Conservation (phyloP, 768 basidiomycete species). For the Pleurotus tuoliensis region DNA sequence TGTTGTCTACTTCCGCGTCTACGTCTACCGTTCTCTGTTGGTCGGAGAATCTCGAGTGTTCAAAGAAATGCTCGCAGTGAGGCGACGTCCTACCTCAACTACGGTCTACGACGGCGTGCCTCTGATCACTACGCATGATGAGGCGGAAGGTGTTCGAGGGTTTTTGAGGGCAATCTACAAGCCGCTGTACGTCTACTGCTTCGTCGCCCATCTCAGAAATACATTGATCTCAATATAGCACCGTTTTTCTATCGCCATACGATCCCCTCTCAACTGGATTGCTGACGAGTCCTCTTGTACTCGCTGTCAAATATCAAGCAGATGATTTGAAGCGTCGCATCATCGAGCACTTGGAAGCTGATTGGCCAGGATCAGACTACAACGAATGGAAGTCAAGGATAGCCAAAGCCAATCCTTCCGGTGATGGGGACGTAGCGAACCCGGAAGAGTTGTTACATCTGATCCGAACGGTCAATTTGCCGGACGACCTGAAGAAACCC, state of each 20-base stretch:
- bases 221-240: no score
- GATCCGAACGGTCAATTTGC: background rate
- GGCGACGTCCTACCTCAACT: background rate
- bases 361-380: slow-evolving; percentile 5
- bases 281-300: background rate
- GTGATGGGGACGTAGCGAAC: background rate
- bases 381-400: background rate
- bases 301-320: no score
- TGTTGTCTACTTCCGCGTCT: slow-evolving; percentile 12
- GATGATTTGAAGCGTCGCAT: background rate
- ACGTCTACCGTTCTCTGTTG: slow-evolving; percentile 12
- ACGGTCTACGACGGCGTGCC: slow-evolving; percentile 10
- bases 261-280: background rate
- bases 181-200: background rate
- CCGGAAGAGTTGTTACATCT: background rate
- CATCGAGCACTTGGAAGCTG: background rate
- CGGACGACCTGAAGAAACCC: background rate
- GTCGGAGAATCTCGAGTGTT: slow-evolving; percentile 11
- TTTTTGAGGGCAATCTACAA: slow-evolving; percentile 10
- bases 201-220: no score
- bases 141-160: background rate
- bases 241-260: no score
- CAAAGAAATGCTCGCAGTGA: slow-evolving; percentile 11
- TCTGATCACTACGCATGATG: slow-evolving; percentile 12
- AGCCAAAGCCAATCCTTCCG: background rate